These are phyloP conservation scores for Glutinoglossum americanum DNA, from an alignment of 495 filamentous ascomycete species.

Conservation along the genomic window DNA sequence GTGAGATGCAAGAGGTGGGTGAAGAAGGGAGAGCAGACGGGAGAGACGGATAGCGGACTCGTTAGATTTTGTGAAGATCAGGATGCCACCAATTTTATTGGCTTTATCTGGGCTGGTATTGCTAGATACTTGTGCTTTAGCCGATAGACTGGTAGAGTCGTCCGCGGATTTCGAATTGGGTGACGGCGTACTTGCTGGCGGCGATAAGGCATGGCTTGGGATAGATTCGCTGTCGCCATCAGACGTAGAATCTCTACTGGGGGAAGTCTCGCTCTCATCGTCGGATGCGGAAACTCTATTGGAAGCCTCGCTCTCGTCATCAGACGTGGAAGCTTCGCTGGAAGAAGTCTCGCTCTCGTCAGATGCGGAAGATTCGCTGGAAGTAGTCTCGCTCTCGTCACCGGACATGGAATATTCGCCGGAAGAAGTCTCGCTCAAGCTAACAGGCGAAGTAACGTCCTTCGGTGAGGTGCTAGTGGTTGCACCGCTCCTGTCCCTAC, in stretches of 20 bases:
- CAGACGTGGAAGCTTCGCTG: too few relatives aligned
- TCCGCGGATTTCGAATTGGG: background rate
- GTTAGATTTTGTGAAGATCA: constrained; percentile 81
- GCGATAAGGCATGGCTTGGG: background rate
- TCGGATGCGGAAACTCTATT: background rate
- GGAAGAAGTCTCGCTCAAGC: background rate
- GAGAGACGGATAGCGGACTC: constrained; percentile 62
- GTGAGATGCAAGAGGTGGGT: constrained; percentile 30
- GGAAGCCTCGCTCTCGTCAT: too few relatives aligned
- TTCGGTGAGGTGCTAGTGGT: background rate
- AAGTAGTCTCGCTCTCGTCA: too few relatives aligned
- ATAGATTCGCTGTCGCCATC: background rate
- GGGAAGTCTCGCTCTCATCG: background rate
- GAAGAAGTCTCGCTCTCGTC: background rate
- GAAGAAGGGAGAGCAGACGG: constrained; percentile 47
- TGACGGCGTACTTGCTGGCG: background rate
- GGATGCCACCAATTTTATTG: constrained; percentile 17
- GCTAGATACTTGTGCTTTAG: background rate
- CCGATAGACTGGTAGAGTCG: background rate
- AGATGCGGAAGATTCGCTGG: too few relatives aligned
- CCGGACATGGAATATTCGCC: too few relatives aligned
- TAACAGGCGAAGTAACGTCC: background rate
- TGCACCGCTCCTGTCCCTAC: background rate
- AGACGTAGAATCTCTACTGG: background rate
- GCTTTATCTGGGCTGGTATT: background rate